Conservation (phyloP, 202 grass and related monocot species). For the Cymbopogon flexuosus region DNA sequence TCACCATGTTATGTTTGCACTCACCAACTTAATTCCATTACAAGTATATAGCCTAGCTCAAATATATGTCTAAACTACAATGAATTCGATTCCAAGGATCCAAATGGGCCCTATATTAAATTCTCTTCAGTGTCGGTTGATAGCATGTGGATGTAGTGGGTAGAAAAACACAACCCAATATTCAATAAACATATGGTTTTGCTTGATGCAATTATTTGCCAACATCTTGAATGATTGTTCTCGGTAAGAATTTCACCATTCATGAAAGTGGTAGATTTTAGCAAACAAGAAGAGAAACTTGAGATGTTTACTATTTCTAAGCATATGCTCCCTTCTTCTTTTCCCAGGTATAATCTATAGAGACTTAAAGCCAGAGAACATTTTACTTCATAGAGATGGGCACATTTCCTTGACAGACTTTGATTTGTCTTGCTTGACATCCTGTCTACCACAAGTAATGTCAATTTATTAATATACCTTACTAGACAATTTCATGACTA, state of each 20-base stretch:
- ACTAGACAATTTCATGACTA: background rate
- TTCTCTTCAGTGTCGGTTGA: background rate
- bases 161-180: background rate
- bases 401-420: slow-evolving; percentile 86
- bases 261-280: background rate
- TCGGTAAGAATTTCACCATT: background rate
- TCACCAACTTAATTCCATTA: too few species aligned
- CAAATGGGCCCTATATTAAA: background rate
- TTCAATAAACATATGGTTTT: background rate
- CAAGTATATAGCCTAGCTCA: too few species aligned
- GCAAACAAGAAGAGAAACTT: background rate
- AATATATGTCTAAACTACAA: too few species aligned
- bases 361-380: slow-evolving; percentile 93
- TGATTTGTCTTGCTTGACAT: slow-evolving; percentile 84
- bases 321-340: background rate
- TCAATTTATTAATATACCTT: background rate
- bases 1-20: too few species aligned
- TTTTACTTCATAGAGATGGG: slow-evolving; percentile 71
- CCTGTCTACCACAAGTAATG: slow-evolving; percentile 71
- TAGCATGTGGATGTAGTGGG: background rate
- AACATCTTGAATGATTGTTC: background rate
- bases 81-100: too few species aligned
- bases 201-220: background rate
- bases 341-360: slow-evolving; percentile 83
- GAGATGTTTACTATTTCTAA: slow-evolving; percentile 6